Base-by-base conservation (phyloP, 2,329 filamentous ascomycete species). In the Orbilia blumenaviensis region DNA sequence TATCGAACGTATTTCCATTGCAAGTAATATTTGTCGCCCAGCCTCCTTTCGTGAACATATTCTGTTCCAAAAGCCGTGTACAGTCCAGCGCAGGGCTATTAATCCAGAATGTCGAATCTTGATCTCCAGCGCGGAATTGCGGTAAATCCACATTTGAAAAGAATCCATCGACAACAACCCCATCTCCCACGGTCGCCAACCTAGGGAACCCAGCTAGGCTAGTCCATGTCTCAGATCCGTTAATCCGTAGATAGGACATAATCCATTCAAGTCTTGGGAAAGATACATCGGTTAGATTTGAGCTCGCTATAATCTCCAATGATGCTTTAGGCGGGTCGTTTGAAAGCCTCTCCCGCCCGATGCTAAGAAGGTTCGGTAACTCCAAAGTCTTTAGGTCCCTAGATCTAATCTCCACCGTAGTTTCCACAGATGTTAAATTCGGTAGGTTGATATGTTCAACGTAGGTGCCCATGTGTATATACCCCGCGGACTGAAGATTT, bases 101-200 rank as follows among this genome's bases (percentile, higher is more conserved):
- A 12, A 38, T 42, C n/a, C 27, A 25, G 23, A 48, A 23, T 6
- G 36, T 52, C 9, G 52, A 50, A 2, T 10, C n/a, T 3, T 5
- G 2, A 27, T 32, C 9, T 3, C n/a, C 27, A 27, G 62, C 32
- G 21, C 46, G 7, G 16, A 72, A 32, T 2, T 16, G n/a, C 2
- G 67, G 67, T 18, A 72, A 58, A 1, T 72, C 60, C 16, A 64
- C 14, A 9, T n/a, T 32, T 48, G 38, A 18, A 25, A 72, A 72
- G 3, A 36, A 23, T 7, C 67, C 67, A 29, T 48, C 23, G 36
- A 72, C 48, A 8, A 9, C 10, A 25, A 64, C 23, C n/a, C 23
- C 34, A 9, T 25, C 2, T n/a, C 58, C 46, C 0, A 72, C 67
- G 10, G 1, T 46, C 9, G 21, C 23, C 1, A 72, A 27, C 1